These are phyloP conservation scores for Hypoxylon intermedium DNA, from an alignment of 495 filamentous ascomycete species.

Conservation along the genomic window DNA sequence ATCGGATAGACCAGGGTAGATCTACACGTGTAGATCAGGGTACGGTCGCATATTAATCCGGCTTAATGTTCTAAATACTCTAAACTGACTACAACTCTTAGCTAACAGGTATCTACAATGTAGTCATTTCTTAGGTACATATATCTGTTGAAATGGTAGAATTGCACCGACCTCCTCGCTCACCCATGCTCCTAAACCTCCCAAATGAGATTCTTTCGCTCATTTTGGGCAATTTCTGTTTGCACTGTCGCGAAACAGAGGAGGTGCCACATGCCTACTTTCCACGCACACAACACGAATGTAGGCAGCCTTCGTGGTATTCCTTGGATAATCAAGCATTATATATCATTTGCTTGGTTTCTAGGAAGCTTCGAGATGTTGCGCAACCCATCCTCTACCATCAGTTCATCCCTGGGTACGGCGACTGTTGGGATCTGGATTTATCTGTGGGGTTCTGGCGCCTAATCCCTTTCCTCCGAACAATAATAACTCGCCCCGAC, in stretches of 20 bases:
- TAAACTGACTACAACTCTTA: too few relatives aligned
- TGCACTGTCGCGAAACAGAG: conserved; percentile 22
- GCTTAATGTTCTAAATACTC: too few relatives aligned
- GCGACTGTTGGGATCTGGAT: conserved; percentile 4
- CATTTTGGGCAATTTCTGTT: conserved; percentile 31
- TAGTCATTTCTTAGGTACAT: too few relatives aligned
- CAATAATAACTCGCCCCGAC: conserved; percentile 10
- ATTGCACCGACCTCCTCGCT: conserved; percentile 5
- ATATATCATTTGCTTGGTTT: conserved; percentile 25
- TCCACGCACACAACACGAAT: not conserved
- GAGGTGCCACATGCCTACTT: conserved; percentile 10
- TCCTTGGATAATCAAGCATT: conserved; percentile 17
- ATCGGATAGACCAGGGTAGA: too few relatives aligned
- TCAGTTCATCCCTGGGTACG: conserved; percentile 27
- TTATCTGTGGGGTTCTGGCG: conserved; percentile 15
- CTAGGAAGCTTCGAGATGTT: conserved; percentile 17
- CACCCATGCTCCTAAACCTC: conserved; percentile 18
- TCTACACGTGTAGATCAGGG: too few relatives aligned
- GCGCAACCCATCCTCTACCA: conserved; percentile 30
- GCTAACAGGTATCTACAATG: too few relatives aligned
- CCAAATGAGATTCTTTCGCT: conserved; percentile 26
- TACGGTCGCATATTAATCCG: too few relatives aligned
- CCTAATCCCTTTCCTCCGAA: conserved; percentile 16
- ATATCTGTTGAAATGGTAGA: conserved; percentile 9
- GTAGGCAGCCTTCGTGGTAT: conserved; percentile 21